Percentiles rank a stretch among this genome's conserved stretches.
Evolutionary conservation across 2,329 filamentous ascomycete genomes (phyloP).

Genomic region (Aspergillus chevalieri): DNA sequence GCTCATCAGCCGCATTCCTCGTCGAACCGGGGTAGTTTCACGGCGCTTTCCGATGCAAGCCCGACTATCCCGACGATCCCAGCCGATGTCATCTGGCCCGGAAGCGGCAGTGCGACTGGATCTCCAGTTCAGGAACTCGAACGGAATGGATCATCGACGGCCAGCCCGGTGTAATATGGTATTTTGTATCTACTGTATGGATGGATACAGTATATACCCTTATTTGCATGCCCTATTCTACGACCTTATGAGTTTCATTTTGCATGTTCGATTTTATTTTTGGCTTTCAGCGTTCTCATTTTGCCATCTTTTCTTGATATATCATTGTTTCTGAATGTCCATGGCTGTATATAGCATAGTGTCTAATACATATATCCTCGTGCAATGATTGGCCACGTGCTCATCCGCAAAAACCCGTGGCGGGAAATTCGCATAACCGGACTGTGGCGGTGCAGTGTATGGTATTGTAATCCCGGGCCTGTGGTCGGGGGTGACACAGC

Average conservation of each 20-base stretch:
- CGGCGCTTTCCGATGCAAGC: constrained; percentile 28
- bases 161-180: neutral
- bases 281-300: no score
- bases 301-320: no score
- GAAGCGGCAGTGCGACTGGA: neutral
- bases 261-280: no score
- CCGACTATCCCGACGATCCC: constrained; percentile 18
- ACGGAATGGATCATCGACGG: neutral
- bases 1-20: constrained; percentile 15
- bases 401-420: constrained; percentile 14
- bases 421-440: constrained; percentile 18
- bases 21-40: constrained; percentile 31
- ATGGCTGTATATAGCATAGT: no score
- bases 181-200: neutral
- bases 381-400: constrained; percentile 4
- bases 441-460: constrained; percentile 15
- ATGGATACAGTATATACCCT: no score
- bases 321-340: neutral
- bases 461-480: neutral
- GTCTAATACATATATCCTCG: no score
- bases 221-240: no score
- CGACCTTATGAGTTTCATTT: no score
- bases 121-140: neutral
- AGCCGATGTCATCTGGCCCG: constrained; percentile 8
- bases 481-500: constrained; percentile 2